phyloP scores from a whole-genome alignment of 768 basidiomycete genomes.

The Gelatoporia subvermispora region DNA sequence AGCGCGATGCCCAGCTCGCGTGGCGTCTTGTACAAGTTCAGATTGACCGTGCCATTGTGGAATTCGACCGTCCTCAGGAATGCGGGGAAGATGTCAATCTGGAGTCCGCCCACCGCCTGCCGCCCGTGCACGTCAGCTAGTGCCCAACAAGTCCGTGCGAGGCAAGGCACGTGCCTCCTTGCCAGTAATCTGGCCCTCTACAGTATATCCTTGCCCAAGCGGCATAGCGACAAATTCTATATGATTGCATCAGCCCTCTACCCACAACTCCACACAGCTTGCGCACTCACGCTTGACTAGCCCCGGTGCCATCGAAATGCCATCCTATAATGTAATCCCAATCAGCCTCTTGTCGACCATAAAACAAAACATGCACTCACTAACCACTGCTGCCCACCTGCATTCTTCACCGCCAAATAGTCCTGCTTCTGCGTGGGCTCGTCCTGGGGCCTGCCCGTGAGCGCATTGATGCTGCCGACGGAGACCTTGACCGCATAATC shows the following conservation, averaged over 20 bases:
- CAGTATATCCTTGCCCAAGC: conserved; percentile 18
- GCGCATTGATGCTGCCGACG: conserved; percentile 25
- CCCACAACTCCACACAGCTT: not conserved
- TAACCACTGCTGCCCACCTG: conserved; percentile 15
- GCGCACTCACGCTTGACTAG: conserved; percentile 19
- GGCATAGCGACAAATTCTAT: conserved; percentile 25
- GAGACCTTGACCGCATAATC: conserved; percentile 23
- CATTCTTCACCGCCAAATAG: conserved; percentile 14
- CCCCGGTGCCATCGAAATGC: conserved; percentile 20
- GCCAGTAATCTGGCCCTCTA: conserved; percentile 22
- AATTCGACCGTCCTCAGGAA: not conserved
- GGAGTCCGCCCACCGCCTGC: conserved; percentile 8
- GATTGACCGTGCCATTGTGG: too few species aligned
- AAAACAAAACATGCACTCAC: not conserved
- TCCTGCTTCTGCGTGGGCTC: conserved; percentile 21
- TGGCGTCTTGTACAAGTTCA: too few species aligned
- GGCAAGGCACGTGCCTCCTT: conserved; percentile 14
- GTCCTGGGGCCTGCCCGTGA: conserved; percentile 19
- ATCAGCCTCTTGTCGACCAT: not conserved
- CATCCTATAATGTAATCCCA: conserved; percentile 13
- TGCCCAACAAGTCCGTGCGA: too few species aligned
- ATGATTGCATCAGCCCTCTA: not conserved
- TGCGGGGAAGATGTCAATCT: conserved; percentile 4
- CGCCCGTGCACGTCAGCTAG: too few species aligned
- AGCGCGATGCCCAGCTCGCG: too few species aligned